phyloP scores from a whole-genome alignment of 352 stramenopile species.

The Pythium insidiosum region DNA sequence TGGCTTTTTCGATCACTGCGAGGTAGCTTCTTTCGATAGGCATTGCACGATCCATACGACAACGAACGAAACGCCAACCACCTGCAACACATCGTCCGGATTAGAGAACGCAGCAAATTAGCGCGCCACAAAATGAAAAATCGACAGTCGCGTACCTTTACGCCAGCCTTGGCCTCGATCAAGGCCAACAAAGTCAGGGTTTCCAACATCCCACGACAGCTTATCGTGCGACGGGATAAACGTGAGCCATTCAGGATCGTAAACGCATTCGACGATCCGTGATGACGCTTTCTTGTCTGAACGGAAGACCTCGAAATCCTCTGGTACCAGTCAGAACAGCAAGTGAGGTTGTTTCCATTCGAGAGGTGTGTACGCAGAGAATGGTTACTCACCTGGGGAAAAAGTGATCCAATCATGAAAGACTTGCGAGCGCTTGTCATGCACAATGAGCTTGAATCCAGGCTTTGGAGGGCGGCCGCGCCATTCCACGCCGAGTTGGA shows the following conservation, averaged over 20 bases:
- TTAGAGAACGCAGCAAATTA: too few relatives aligned
- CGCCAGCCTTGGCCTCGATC: slow-evolving; percentile 66
- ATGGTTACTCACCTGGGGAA: slow-evolving; percentile 44
- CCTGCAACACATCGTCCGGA: slow-evolving; percentile 21
- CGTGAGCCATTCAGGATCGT: slow-evolving; percentile 73
- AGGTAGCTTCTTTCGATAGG: slow-evolving; percentile 57
- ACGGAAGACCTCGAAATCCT: slow-evolving; percentile 73
- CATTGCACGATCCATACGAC: slow-evolving; percentile 50
- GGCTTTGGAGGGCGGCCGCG: slow-evolving; percentile 61
- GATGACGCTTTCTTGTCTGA: slow-evolving; percentile 79
- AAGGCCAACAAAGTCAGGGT: slow-evolving; percentile 50
- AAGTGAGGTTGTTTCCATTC: too few relatives aligned
- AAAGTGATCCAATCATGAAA: slow-evolving; percentile 88
- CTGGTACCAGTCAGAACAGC: too few relatives aligned
- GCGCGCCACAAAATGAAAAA: too few relatives aligned
- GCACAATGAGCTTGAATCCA: slow-evolving; percentile 79
- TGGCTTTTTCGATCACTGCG: slow-evolving; percentile 55
- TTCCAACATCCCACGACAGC: slow-evolving; percentile 63
- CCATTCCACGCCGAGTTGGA: slow-evolving; percentile 81
- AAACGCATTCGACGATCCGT: slow-evolving; percentile 77
- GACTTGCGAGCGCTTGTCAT: slow-evolving; percentile 77
- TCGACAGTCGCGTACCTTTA: slow-evolving; percentile 40
- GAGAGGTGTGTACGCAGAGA: too few relatives aligned
- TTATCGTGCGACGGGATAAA: slow-evolving; percentile 84
- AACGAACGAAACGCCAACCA: slow-evolving; percentile 70